Conservation (phyloP, 192 early-diverging fungal species). For the Podila epigama region DNA sequence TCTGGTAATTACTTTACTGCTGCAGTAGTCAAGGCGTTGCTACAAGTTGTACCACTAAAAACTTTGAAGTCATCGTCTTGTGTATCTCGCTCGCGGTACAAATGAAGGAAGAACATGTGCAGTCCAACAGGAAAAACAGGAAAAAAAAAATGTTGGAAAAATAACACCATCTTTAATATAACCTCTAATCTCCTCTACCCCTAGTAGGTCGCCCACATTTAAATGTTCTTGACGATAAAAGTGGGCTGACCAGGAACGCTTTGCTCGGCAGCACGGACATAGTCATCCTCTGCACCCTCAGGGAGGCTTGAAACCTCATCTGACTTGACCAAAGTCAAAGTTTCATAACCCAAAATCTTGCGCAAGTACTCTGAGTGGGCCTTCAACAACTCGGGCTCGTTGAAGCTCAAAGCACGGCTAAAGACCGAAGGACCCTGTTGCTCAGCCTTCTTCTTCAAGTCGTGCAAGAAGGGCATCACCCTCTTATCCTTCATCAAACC, state of each 20-base stretch:
- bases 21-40: too few relatives aligned
- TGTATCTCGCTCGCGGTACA: too few relatives aligned
- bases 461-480: slow-evolving; percentile 95
- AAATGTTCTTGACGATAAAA: slow-evolving; percentile 62
- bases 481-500: slow-evolving; percentile 94
- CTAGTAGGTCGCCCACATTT: too few relatives aligned
- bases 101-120: too few relatives aligned
- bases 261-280: slow-evolving; percentile 55
- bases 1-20: too few relatives aligned
- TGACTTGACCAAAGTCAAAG: slow-evolving; percentile 56
- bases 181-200: too few relatives aligned
- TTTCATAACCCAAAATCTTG: slow-evolving; percentile 64
- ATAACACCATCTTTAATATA: too few relatives aligned
- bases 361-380: slow-evolving; percentile 61
- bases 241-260: slow-evolving; percentile 66
- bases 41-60: too few relatives aligned
- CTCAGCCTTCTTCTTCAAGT: slow-evolving; percentile 85
- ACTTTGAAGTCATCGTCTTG: too few relatives aligned
- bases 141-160: too few relatives aligned
- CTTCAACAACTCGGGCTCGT: slow-evolving; percentile 78
- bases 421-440: slow-evolving; percentile 74
- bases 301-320: slow-evolving; percentile 44
- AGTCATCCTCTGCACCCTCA: slow-evolving; percentile 54
- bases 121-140: too few relatives aligned
- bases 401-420: slow-evolving; percentile 81